phyloP scores from a whole-genome alignment of 1,284 basidiomycete genomes.

The Vanrija humicola region DNA sequence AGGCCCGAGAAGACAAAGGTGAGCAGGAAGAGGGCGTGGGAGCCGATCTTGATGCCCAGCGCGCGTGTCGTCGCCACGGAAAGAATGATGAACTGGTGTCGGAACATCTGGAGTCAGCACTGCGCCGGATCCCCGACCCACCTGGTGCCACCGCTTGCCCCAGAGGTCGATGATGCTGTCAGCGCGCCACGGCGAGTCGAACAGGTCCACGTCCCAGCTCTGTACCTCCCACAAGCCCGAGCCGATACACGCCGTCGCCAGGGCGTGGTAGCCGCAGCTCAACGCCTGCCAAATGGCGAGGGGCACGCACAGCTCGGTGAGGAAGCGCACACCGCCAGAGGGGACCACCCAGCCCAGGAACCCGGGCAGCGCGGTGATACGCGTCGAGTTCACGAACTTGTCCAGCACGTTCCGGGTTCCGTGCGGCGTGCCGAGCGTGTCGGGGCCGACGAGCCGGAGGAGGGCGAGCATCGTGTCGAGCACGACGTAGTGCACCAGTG shows the following conservation, averaged over 20 bases:
- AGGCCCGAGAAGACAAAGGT: slow-evolving; percentile 40
- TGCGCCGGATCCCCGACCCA: slow-evolving; percentile 16
- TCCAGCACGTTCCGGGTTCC: slow-evolving; percentile 20
- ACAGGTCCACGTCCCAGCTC: slow-evolving; percentile 41
- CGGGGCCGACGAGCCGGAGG: slow-evolving; percentile 21
- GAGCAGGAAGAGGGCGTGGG: slow-evolving; percentile 27
- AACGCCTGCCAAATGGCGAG: slow-evolving; percentile 30
- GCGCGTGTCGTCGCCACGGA: slow-evolving; percentile 23
- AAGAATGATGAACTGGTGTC: slow-evolving; percentile 43
- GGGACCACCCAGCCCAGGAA: slow-evolving; percentile 14
- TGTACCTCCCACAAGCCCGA: slow-evolving; percentile 31
- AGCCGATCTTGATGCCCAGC: slow-evolving; percentile 20
- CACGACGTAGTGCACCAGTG: slow-evolving; percentile 22
- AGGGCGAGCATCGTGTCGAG: slow-evolving; percentile 32
- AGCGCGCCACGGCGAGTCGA: slow-evolving; percentile 35
- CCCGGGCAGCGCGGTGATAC: slow-evolving; percentile 26
- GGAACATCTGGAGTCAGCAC: slow-evolving; percentile 1
- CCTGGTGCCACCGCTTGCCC: slow-evolving; percentile 49
- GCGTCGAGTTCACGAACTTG: slow-evolving; percentile 18
- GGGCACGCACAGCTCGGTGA: slow-evolving; percentile 24
- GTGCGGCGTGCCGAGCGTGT: slow-evolving; percentile 19
- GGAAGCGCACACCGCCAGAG: slow-evolving; percentile 14
- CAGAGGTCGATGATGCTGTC: slow-evolving; percentile 45
- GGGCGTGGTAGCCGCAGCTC: slow-evolving; percentile 35
- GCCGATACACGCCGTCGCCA: slow-evolving; percentile 23